Evolutionary conservation across 2,329 filamentous ascomycete genomes (phyloP), one percentile per base, ranked within the genome.

Genomic region (Beauveria pseudobassiana): DNA sequence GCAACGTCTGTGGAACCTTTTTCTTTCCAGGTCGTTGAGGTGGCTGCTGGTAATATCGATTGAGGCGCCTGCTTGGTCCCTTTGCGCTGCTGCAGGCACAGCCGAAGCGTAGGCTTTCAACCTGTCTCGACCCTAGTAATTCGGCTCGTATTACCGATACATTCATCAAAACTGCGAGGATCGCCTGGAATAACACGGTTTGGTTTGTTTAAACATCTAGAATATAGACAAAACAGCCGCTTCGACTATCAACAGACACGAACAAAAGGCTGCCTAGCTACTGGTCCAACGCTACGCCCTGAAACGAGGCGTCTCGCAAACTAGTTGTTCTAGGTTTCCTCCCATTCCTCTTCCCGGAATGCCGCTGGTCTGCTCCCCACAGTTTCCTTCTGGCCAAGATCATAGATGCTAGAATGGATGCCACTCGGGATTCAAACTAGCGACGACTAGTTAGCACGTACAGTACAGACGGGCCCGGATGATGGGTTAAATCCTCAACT

Each of bases 31-130:
- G 7, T 9, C 14, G 12, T 28, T 14, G 9, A 43, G 20, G 48
- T 59, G 46, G 56, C 56, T 22, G 38, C 46, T 42, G 46, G n/a
- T 20, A 43, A 51, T 51, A 59, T 51, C 46, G 46, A 43, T 51
- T 50, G 46, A 43, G 56, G 20, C 46, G 43, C 26, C 34, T 40
- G 52, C 40, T 45, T 30, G 22, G 18, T 26, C 28, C 30, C n/a
- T 40, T 42, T 40, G 2, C 26, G 26, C 38, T 40, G 50, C 50
- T 40, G 50, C 16, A 34, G 12, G 30, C 30, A 34, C 30, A 34
- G 30, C 30, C 30, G 12, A 14, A 34, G 30, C 12, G 22, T 24
- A 24, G 22, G 22, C 22, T 24, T 24, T 24, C 22, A 24, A 24
- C 22, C 22, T 24, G 22, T 24, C 22, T 3, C 22, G 22, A 24